Conservation (phyloP, 2,329 filamentous ascomycete species). For the Arthrobotrys pseudoclavata region DNA sequence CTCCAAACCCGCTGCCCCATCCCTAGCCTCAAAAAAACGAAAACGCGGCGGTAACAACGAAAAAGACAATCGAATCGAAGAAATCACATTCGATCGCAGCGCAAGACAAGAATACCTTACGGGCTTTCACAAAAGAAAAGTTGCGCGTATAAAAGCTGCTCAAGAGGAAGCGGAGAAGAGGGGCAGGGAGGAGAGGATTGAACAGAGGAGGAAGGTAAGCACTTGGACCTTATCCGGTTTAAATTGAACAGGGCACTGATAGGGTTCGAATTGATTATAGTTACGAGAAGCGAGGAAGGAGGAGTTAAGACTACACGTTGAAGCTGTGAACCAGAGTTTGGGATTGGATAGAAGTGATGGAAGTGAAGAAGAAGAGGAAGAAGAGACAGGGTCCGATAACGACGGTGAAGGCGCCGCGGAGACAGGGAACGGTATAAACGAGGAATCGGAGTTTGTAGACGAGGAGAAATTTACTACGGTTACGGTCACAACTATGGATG, state of each 20-base stretch:
- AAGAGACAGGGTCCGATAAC: constrained; percentile 65
- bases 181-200: constrained; percentile 81
- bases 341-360: constrained; percentile 17
- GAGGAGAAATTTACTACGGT: constrained; percentile 97
- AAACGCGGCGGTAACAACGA: constrained; percentile 69
- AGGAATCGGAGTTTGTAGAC: constrained; percentile 94
- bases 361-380: constrained; percentile 67
- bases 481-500: constrained; percentile 87
- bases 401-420: constrained; percentile 64
- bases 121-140: constrained; percentile 95
- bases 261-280: constrained; percentile 68
- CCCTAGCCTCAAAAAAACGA: constrained; percentile 72
- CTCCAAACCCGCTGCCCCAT: constrained; percentile 43
- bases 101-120: constrained; percentile 90
- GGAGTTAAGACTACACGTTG: constrained; percentile 85
- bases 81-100: constrained; percentile 85
- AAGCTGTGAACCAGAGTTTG: constrained; percentile 79
- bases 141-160: constrained; percentile 79
- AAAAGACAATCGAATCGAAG: constrained; percentile 72
- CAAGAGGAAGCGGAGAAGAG: constrained; percentile 83
- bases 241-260: too few relatives aligned
- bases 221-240: too few relatives aligned
- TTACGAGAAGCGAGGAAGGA: constrained; percentile 84
- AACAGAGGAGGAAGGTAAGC: constrained; percentile 81
- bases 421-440: constrained; percentile 73